Conservation (phyloP, 2,329 filamentous ascomycete species). For the Trichophyton benhamiae region DNA sequence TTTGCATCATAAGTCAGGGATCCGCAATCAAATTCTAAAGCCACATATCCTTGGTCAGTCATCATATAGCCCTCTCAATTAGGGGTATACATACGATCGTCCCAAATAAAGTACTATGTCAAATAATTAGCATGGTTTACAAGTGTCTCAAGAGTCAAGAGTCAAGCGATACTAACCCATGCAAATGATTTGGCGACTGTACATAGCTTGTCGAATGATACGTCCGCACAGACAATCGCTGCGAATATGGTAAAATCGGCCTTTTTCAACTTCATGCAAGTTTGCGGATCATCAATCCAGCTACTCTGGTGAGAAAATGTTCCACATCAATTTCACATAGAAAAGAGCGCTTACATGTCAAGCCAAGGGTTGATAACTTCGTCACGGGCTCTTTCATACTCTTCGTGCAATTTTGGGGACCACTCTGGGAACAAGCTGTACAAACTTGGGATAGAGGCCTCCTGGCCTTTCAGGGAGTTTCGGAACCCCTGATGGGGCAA, state of each 20-base stretch:
- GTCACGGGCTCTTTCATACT: background rate
- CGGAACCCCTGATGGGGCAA: background rate
- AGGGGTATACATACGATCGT: background rate
- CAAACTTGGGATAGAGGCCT: background rate
- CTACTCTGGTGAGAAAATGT: background rate
- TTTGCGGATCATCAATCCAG: background rate
- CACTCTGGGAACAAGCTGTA: background rate
- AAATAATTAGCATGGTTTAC: background rate
- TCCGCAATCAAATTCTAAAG: background rate
- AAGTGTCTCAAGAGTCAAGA: background rate
- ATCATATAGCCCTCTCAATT: background rate
- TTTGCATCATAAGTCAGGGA: background rate
- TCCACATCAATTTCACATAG: background rate
- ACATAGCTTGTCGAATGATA: background rate
- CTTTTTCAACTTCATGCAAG: background rate
- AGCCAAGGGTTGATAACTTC: background rate
- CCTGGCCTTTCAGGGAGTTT: background rate
- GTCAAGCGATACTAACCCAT: background rate
- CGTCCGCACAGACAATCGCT: background rate
- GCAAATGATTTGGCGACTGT: background rate
- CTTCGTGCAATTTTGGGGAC: background rate
- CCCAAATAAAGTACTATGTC: constrained; percentile 2
- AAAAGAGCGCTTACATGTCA: background rate
- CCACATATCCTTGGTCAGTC: background rate
- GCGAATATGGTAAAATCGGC: background rate